These are phyloP conservation scores for Phanerodontia chrysosporium DNA, from an alignment of 768 basidiomycete genomes.

Conservation along the genomic window DNA sequence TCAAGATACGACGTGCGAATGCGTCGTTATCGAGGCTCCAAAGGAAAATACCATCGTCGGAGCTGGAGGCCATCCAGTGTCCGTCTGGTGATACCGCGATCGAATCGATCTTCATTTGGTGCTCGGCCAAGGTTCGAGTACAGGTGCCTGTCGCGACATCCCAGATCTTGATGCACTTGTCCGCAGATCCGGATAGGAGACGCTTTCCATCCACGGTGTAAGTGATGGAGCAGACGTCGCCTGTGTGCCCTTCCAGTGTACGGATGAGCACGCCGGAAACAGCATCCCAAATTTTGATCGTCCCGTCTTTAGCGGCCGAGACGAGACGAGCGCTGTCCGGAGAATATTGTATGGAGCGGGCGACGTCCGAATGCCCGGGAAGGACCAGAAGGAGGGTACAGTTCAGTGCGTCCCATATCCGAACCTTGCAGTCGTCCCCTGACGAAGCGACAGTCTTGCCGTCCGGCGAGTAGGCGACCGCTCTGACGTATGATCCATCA, in stretches of 20 bases:
- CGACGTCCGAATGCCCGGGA: constrained; percentile 1
- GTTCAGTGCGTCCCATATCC: constrained; percentile 15
- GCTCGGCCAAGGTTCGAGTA: background rate
- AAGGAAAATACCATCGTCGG: background rate
- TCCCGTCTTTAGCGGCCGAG: constrained; percentile 14
- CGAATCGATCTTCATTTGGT: background rate
- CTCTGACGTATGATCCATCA: background rate
- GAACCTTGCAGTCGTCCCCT: background rate
- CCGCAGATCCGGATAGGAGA: background rate
- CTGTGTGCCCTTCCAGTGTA: constrained; percentile 11
- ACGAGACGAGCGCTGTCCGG: constrained; percentile 14
- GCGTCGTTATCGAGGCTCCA: background rate
- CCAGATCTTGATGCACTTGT: background rate
- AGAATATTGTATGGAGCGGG: constrained; percentile 15
- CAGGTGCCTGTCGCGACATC: background rate
- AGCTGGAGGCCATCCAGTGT: background rate
- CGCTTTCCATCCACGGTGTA: background rate
- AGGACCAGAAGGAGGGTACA: constrained; percentile 4
- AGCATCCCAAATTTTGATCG: constrained; percentile 18
- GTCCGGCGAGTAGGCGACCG: background rate
- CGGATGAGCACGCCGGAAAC: constrained; percentile 1
- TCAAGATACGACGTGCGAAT: background rate
- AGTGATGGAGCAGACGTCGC: background rate
- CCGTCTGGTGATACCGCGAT: background rate
- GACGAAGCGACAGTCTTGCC: background rate